phyloP scores from a whole-genome alignment of 257 asterid genomes.

The Coffea canephora region DNA sequence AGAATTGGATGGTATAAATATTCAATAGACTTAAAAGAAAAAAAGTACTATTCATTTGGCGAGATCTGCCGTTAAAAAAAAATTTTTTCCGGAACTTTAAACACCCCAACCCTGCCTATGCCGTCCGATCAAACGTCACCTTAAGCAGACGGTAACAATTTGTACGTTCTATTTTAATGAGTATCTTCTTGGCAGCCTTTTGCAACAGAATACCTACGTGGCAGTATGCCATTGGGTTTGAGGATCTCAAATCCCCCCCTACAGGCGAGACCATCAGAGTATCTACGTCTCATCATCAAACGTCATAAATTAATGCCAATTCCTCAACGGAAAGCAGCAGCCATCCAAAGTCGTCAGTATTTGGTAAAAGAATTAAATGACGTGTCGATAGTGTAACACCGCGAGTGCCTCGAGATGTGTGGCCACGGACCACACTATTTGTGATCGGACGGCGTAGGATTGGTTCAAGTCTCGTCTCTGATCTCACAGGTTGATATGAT shows the following conservation, averaged over 20 bases:
- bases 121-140: too few relatives aligned
- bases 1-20: too few relatives aligned
- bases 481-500: conserved; percentile 12
- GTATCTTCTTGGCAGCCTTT: neutral
- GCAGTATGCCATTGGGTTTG: conserved; percentile 17
- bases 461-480: conserved; percentile 11
- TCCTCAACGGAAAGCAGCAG: conserved; percentile 37
- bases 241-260: conserved; percentile 19
- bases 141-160: neutral
- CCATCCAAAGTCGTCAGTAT: conserved; percentile 17
- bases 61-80: too few relatives aligned
- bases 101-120: too few relatives aligned
- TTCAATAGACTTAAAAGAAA: too few relatives aligned
- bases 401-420: conserved; percentile 36
- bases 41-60: too few relatives aligned
- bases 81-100: too few relatives aligned
- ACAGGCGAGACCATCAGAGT: conserved; percentile 34
- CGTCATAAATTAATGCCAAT: conserved; percentile 28
- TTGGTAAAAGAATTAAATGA: conserved; percentile 17
- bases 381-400: conserved; percentile 29
- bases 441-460: conserved; percentile 22
- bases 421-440: conserved; percentile 32
- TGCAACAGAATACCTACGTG: conserved; percentile 4
- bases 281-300: conserved; percentile 26
- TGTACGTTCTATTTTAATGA: neutral